A percentile compares a stretch with the other conserved stretches of the same genome.
phyloP scores from a whole-genome alignment of 345 rosid genomes.

The Microcos paniculata region DNA sequence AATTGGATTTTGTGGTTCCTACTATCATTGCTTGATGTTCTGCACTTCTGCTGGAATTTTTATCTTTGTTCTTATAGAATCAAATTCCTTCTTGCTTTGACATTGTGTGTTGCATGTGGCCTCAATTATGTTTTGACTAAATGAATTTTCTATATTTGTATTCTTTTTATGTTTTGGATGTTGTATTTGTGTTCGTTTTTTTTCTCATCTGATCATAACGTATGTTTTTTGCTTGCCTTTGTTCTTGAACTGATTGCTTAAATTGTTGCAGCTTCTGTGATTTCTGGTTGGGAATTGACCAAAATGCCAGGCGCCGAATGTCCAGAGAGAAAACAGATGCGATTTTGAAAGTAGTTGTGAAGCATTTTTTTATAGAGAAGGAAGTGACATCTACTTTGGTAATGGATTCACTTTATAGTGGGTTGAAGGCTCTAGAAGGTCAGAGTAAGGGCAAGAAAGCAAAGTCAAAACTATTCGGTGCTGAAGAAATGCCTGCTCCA shows the following conservation, averaged over 20 bases:
- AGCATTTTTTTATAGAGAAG: conserved; percentile 86
- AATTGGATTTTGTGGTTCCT: conserved; percentile 10
- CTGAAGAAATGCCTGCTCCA: conserved; percentile 74
- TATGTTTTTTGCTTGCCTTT: neutral
- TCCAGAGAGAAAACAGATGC: conserved; percentile 78
- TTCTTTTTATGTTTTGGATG: neutral
- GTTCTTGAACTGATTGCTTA: conserved; percentile 9
- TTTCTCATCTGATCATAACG: neutral
- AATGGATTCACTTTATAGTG: conserved; percentile 98
- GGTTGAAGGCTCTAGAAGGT: conserved; percentile 91
- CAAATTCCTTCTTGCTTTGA: neutral
- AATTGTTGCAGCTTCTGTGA: conserved; percentile 65
- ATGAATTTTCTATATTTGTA: neutral
- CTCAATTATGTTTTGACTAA: neutral
- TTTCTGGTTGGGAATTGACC: conserved; percentile 86
- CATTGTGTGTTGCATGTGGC: neutral
- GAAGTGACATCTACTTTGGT: conserved; percentile 96
- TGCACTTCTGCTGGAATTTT: neutral
- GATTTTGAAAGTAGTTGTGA: conserved; percentile 80
- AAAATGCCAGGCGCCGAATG: conserved; percentile 65
- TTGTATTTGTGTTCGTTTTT: neutral
- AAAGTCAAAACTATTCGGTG: conserved; percentile 47
- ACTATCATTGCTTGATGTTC: neutral
- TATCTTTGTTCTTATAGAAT: too few relatives aligned
- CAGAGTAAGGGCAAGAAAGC: conserved; percentile 66